phyloP scores from a whole-genome alignment of 208 protist genomes.

The Acanthamoeba sp. region DNA sequence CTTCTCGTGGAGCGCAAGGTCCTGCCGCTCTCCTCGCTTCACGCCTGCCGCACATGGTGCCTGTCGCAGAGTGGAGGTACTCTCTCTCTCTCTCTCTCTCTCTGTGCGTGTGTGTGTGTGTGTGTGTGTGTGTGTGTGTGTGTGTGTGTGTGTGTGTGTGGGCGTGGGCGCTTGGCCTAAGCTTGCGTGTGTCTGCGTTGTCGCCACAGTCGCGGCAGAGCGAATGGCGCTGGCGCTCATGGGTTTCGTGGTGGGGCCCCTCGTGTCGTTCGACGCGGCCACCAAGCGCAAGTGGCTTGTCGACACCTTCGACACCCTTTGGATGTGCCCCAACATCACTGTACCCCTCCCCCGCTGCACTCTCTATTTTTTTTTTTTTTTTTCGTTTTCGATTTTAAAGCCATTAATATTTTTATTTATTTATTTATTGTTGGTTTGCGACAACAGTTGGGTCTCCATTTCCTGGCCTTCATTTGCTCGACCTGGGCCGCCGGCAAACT shows the following conservation, averaged over 20 bases:
- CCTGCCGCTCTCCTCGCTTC: conserved; percentile 16
- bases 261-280: not conserved
- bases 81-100: not conserved
- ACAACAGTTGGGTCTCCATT: conserved; percentile 66
- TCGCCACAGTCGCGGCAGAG: not conserved
- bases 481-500: not conserved
- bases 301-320: conserved; percentile 66
- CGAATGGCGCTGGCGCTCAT: conserved; percentile 24
- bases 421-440: not conserved
- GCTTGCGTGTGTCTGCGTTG: not conserved
- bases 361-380: not conserved
- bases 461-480: conserved; percentile 42
- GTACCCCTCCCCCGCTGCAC: not conserved
- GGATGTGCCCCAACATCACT: conserved; percentile 21
- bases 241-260: conserved; percentile 8
- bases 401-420: not conserved
- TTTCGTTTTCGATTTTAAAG: not conserved
- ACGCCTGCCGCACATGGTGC: conserved; percentile 68
- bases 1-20: conserved; percentile 58
- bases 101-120: not conserved
- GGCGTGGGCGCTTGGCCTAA: not conserved
- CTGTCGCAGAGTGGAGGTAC: conserved; percentile 13
- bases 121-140: not conserved
- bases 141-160: not conserved
- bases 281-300: conserved; percentile 46